A percentile compares a stretch with the other conserved stretches of the same genome.
Evolutionary conservation across 345 rosid genomes (phyloP).

Genomic region (Eucalyptus cloeziana): DNA sequence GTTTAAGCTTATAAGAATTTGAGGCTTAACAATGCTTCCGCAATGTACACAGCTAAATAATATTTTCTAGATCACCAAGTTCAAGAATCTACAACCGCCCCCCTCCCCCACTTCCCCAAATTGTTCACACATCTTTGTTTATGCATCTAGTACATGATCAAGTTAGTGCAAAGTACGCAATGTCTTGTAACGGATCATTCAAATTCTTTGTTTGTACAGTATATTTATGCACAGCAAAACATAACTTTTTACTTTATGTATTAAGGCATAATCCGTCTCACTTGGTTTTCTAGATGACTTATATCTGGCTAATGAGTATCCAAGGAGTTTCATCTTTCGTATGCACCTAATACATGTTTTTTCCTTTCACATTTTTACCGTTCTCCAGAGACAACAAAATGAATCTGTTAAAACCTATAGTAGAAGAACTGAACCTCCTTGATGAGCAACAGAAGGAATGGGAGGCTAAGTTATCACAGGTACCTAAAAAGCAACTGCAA

Average conservation of each 20-base stretch:
- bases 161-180: not conserved
- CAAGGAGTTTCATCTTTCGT: not conserved
- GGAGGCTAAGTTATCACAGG: slow-evolving; percentile 65
- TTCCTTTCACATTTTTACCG: not conserved
- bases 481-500: not conserved
- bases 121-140: not conserved
- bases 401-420: slow-evolving; percentile 33
- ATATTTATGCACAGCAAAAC: not conserved
- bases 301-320: not conserved
- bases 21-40: not conserved
- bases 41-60: not conserved
- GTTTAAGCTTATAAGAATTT: not conserved
- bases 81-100: not conserved
- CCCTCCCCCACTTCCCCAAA: not conserved
- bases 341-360: not conserved
- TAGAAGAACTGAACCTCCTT: slow-evolving; percentile 53
- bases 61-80: not conserved
- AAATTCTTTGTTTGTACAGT: not conserved
- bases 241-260: not conserved
- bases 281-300: not conserved
- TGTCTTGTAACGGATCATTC: not conserved
- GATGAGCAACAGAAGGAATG: slow-evolving; percentile 55
- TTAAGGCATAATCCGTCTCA: not conserved
- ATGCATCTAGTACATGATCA: not conserved
- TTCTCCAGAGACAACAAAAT: slow-evolving; percentile 52